Conservation (phyloP, 768 basidiomycete genomes). For the Pisolithus tinctorius region DNA sequence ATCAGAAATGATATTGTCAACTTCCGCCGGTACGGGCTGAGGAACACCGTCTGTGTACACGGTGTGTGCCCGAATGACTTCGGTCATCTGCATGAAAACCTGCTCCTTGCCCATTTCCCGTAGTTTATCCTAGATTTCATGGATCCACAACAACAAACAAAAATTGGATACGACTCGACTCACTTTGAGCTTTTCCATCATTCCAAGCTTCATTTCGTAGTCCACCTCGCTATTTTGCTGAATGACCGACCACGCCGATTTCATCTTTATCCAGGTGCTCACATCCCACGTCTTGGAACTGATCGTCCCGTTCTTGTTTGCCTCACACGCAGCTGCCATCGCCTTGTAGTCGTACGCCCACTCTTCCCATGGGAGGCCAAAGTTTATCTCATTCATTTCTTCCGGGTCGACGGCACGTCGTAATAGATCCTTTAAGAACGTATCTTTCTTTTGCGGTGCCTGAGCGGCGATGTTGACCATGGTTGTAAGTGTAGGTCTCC, state of each 20-base stretch:
- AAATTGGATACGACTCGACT: background rate
- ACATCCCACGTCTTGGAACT: slow-evolving; percentile 20
- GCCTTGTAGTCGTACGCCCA: slow-evolving; percentile 26
- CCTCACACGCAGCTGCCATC: slow-evolving; percentile 20
- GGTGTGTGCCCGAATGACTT: slow-evolving; percentile 27
- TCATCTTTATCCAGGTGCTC: slow-evolving; percentile 29
- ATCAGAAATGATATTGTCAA: slow-evolving; percentile 24
- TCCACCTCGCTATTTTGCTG: slow-evolving; percentile 22
- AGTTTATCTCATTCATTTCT: slow-evolving; percentile 16
- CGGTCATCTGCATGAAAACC: slow-evolving; percentile 28
- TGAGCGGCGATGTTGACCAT: slow-evolving; percentile 17
- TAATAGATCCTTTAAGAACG: slow-evolving; percentile 18
- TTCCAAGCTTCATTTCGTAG: slow-evolving; percentile 13
- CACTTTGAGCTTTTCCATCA: slow-evolving; percentile 27
- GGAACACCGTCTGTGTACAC: slow-evolving; percentile 17
- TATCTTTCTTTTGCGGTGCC: slow-evolving; percentile 22
- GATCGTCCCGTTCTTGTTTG: slow-evolving; percentile 15
- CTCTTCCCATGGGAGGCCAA: slow-evolving; percentile 29
- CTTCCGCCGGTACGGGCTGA: slow-evolving; percentile 23
- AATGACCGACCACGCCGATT: slow-evolving; percentile 20
- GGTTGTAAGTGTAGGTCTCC: slow-evolving; percentile 23
- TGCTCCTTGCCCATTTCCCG: slow-evolving; percentile 24
- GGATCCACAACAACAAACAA: background rate
- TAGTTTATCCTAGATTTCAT: slow-evolving; percentile 16
- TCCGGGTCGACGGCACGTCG: slow-evolving; percentile 24